These are phyloP conservation scores for Ophiognomonia clavigignenti-juglandacearum DNA, from an alignment of 2,329 filamentous ascomycete species.

Conservation along the genomic window DNA sequence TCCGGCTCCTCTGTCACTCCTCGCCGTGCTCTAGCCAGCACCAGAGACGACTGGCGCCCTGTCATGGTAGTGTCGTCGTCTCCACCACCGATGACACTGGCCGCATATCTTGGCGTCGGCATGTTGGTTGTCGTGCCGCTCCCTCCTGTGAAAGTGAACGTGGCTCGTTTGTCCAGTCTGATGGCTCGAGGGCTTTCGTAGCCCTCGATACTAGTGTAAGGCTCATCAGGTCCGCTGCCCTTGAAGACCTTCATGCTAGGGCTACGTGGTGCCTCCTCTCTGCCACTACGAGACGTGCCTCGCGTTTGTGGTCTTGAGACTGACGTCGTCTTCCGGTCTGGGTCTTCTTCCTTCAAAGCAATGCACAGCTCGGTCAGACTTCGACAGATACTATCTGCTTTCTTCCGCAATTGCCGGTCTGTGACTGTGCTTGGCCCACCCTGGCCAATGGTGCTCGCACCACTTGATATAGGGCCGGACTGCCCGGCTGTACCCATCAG, in stretches of 20 bases:
- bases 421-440: constrained; percentile 45
- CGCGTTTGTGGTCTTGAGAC: constrained; percentile 17
- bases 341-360: constrained; percentile 63
- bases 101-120: constrained; percentile 38
- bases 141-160: constrained; percentile 29
- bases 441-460: constrained; percentile 56
- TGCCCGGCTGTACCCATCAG: constrained; percentile 72
- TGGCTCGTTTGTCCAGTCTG: constrained; percentile 49
- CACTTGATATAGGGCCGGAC: constrained; percentile 63
- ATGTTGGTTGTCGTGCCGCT: constrained; percentile 29
- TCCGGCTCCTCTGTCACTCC: constrained; percentile 46
- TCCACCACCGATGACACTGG: constrained; percentile 27
- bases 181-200: constrained; percentile 43
- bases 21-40: constrained; percentile 36
- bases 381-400: constrained; percentile 88
- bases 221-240: constrained; percentile 34
- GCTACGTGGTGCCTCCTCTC: constrained; percentile 30
- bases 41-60: constrained; percentile 50
- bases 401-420: constrained; percentile 82
- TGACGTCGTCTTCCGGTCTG: constrained; percentile 27
- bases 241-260: constrained; percentile 39
- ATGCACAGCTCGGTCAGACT: constrained; percentile 90
- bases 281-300: constrained; percentile 15
- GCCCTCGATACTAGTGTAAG: constrained; percentile 26
- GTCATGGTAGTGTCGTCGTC: constrained; percentile 27